Conservation (phyloP, 345 rosid species). For the Pugionium cornutum region DNA sequence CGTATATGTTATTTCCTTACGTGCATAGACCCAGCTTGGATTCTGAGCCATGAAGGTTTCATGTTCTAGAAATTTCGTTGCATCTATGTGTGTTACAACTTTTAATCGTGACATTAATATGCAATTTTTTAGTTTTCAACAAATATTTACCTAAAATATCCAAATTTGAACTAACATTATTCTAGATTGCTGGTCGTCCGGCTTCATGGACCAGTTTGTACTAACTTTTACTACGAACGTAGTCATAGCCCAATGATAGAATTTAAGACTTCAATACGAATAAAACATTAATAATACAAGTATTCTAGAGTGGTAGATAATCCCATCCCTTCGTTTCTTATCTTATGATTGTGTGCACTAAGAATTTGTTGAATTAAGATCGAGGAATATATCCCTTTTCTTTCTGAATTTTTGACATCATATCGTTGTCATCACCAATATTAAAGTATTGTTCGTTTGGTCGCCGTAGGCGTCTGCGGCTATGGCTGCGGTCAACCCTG, state of each 20-base stretch:
- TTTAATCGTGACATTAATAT: slow-evolving; percentile 27
- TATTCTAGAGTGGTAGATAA: not conserved
- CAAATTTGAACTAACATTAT: slow-evolving; percentile 28
- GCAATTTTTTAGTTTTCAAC: slow-evolving; percentile 3
- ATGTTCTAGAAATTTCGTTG: slow-evolving; percentile 6
- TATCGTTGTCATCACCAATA: not conserved
- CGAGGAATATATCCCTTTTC: not conserved
- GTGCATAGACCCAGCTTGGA: not conserved
- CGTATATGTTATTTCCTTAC: not conserved
- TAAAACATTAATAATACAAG: not conserved
- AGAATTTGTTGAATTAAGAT: slow-evolving; percentile 18
- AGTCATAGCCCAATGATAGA: slow-evolving; percentile 27
- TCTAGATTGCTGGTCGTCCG: slow-evolving; percentile 37
- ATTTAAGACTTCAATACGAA: slow-evolving; percentile 25
- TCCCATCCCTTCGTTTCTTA: slow-evolving; percentile 12
- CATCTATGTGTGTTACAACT: slow-evolving; percentile 9
- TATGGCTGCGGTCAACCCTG: no score
- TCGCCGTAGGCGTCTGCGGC: no score
- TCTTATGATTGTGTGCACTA: slow-evolving; percentile 20
- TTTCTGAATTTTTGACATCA: not conserved
- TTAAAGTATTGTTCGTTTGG: no score
- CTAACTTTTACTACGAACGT: slow-evolving; percentile 20
- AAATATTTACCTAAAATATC: slow-evolving; percentile 6
- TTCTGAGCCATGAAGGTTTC: slow-evolving; percentile 30
- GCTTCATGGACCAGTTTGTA: slow-evolving; percentile 22